A percentile compares a stretch with the other conserved stretches of the same genome.
Evolutionary conservation across 768 basidiomycete species (phyloP).

Genomic region (Leccinum rimulosum): DNA sequence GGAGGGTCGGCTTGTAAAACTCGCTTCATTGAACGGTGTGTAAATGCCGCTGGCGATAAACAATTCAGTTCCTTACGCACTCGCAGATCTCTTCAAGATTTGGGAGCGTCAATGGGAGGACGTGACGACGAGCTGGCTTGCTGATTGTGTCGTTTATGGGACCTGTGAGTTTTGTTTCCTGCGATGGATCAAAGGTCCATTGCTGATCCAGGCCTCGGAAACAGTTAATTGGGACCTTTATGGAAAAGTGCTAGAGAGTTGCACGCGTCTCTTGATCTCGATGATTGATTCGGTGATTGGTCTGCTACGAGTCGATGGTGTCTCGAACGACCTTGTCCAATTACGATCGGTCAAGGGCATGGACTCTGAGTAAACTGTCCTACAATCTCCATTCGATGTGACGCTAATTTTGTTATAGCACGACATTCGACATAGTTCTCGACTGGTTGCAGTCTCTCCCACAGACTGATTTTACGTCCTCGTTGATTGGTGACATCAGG

Average conservation of each 20-base stretch:
- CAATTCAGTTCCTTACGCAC: neutral
- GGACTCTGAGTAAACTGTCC: conserved; percentile 40
- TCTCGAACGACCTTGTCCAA: conserved; percentile 30
- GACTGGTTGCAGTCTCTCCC: conserved; percentile 27
- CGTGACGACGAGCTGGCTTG: conserved; percentile 18
- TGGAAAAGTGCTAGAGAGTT: conserved; percentile 41
- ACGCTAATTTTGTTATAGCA: conserved; percentile 14
- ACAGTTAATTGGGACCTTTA: conserved; percentile 61
- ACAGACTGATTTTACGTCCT: conserved; percentile 8
- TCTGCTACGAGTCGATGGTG: conserved; percentile 29
- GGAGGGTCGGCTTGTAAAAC: conserved; percentile 53
- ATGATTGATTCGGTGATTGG: conserved; percentile 29
- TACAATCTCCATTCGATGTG: neutral
- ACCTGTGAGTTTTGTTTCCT: conserved; percentile 41
- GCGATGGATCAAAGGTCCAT: neutral
- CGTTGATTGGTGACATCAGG: conserved; percentile 23
- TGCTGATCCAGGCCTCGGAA: conserved; percentile 2
- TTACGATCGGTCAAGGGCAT: conserved; percentile 34
- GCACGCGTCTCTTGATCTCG: conserved; percentile 41
- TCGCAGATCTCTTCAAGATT: conserved; percentile 25
- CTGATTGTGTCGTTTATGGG: conserved; percentile 32
- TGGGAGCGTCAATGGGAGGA: conserved; percentile 27
- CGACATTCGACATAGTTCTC: conserved; percentile 25
- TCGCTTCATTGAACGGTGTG: conserved; percentile 47
- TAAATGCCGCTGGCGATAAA: conserved; percentile 13